Evolutionary conservation across 768 basidiomycete species (phyloP), one percentile per base, ranked within the genome.

Genomic region (Naganishia vishniacii): DNA sequence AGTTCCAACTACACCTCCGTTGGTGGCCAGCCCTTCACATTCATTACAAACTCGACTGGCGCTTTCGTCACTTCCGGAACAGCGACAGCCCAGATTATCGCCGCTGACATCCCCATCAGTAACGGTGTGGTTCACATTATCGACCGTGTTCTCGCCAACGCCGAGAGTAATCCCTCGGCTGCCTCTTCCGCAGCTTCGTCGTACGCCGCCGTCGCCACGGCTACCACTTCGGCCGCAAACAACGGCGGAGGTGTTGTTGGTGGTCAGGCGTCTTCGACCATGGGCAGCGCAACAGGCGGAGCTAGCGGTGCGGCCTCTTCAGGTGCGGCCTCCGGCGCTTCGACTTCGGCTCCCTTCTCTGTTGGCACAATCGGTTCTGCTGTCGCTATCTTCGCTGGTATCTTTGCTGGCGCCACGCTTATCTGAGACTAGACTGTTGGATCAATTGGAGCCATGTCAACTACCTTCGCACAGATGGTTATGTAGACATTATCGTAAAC

Each of bases 121-220:
- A 88, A 89, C 67, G 88, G 87, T 48, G 88, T 88, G 44, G 73
- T 86, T 9, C 86, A 89, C 72, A 72, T 78, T 45, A 78, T 79
- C 64, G 74, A 75, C 69, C 45, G 53, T 3, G 73, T 79, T 56
- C 75, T 79, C 48, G 71, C 75, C 65, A 79, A 79, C 73, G 45
- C 74, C 42, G 62, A 18, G 0, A 69, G 73, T 15, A 72, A 78
- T 74, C 62, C 76, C 16, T 37, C 51, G 0, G 78, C 78, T 12
- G 78, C 78, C 28, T 61, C 61, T 9, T 72, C 75, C 3, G 78
- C 77, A 58, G 71, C 59, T 48, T 70, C 68, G 12, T 70, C 70
- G 3, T 69, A 64, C 48, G 59, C 47, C 25, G 63, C 70, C 20
- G 67, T 58, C 28, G 71, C 72, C 37, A 74, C 73, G 28, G 67